phyloP scores from a whole-genome alignment of 2,329 filamentous ascomycete species.

The Diaporthe citrichinensis region DNA sequence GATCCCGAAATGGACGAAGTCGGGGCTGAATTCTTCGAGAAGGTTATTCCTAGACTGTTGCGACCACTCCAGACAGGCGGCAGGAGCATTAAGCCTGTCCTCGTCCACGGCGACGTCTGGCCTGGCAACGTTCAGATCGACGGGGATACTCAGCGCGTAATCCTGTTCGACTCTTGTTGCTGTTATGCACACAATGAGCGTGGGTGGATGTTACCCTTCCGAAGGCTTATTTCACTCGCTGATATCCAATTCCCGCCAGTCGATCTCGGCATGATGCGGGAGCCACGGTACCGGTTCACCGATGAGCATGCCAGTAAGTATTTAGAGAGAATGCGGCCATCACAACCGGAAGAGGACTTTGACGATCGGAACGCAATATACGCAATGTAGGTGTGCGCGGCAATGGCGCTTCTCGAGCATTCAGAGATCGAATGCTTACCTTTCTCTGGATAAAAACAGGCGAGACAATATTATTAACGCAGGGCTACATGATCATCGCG shows the following conservation, averaged over 20 bases:
- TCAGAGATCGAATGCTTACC: not conserved
- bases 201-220: conserved; percentile 36
- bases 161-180: conserved; percentile 57
- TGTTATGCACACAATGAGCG: conserved; percentile 61
- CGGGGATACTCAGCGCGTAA: conserved; percentile 45
- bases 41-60: conserved; percentile 61
- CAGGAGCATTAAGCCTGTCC: conserved; percentile 55
- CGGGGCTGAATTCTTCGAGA: conserved; percentile 52
- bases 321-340: not conserved
- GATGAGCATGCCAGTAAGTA: not conserved
- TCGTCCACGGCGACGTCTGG: conserved; percentile 63
- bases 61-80: conserved; percentile 58
- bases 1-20: conserved; percentile 49
- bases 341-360: conserved; percentile 5
- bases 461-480: conserved; percentile 11
- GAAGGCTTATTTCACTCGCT: not conserved
- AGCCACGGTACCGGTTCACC: not conserved
- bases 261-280: conserved; percentile 8
- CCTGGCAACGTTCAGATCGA: conserved; percentile 54
- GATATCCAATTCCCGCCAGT: not conserved
- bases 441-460: not conserved
- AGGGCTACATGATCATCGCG: not conserved
- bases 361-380: conserved; percentile 8
- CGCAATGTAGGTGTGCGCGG: not conserved
- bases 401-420: too few species aligned